These are phyloP conservation scores for Salix udensis DNA, from an alignment of 345 rosid species.

Conservation along the genomic window DNA sequence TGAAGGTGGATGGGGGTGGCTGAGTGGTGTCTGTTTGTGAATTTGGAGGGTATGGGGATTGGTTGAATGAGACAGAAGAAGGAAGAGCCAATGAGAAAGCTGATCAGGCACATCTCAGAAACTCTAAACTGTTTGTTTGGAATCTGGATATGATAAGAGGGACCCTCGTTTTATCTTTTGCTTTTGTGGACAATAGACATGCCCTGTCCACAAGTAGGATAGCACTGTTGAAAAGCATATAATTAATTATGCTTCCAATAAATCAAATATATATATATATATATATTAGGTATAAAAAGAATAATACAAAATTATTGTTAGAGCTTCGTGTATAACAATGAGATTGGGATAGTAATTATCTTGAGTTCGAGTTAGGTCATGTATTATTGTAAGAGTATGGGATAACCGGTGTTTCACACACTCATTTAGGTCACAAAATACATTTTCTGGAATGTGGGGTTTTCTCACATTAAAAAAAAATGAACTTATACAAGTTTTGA, in stretches of 20 bases:
- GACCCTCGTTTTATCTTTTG: neutral
- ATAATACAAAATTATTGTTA: no score
- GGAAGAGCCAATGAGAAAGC: conserved; percentile 26
- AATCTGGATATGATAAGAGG: conserved; percentile 4
- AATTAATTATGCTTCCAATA: neutral
- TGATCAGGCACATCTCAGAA: conserved; percentile 22
- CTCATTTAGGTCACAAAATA: no score
- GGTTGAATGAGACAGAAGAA: conserved; percentile 18
- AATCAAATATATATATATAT: neutral
- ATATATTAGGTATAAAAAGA: no score
- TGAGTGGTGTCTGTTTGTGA: conserved; percentile 26
- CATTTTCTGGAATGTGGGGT: no score
- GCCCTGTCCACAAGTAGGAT: conserved; percentile 5
- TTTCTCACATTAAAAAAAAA: no score
- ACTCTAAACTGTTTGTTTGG: conserved; percentile 6
- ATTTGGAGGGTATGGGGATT: conserved; percentile 23
- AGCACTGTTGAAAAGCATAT: neutral
- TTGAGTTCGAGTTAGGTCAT: fast-evolving
- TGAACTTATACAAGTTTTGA: no score
- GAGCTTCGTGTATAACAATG: no score
- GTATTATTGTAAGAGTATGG: fast-evolving
- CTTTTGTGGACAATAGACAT: conserved; percentile 9
- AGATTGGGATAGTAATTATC: no score
- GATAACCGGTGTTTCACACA: fast-evolving
- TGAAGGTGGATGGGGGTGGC: conserved; percentile 13